Evolutionary conservation across 2,329 filamentous ascomycete genomes (phyloP).

Genomic region (Aurifilum marmelostoma): DNA sequence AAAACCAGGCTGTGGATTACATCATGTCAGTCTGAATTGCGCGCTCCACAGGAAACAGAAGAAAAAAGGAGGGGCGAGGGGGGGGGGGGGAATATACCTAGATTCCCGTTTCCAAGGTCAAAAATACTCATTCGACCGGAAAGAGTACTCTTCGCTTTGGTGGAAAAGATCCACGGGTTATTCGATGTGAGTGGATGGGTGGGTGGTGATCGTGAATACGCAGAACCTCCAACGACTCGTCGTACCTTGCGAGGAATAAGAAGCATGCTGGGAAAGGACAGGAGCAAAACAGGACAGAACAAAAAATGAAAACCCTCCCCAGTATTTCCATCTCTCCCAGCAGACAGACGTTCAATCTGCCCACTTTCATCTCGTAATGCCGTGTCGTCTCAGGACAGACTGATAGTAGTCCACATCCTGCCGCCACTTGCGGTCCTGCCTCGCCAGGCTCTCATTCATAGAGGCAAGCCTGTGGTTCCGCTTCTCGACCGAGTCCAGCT

Average conservation of each 20-base stretch:
- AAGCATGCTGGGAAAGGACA: neutral
- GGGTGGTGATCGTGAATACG: neutral
- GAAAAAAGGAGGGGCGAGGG: neutral
- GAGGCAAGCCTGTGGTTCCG: slow-evolving; percentile 34
- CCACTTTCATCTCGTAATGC: slow-evolving; percentile 21
- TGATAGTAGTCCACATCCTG: slow-evolving; percentile 32
- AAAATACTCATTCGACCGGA: neutral
- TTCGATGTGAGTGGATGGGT: neutral
- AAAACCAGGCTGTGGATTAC: too few relatives aligned
- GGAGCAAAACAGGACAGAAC: neutral
- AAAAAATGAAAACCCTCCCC: neutral
- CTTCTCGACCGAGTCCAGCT: slow-evolving; percentile 34
- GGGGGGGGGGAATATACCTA: neutral
- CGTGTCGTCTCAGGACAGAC: slow-evolving; percentile 33
- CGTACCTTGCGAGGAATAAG: neutral
- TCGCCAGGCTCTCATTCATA: slow-evolving; percentile 21
- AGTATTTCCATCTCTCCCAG: slow-evolving; percentile 14
- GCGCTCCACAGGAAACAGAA: neutral
- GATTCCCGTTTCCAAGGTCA: neutral
- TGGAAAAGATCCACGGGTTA: too few relatives aligned
- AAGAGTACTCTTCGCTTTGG: neutral
- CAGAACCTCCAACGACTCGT: neutral
- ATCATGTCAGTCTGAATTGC: neutral
- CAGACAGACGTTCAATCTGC: neutral
- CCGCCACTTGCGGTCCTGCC: slow-evolving; percentile 19